Percentiles rank a stretch among this genome's conserved stretches.
These are phyloP conservation scores for Ophiostoma angusticollis DNA, from an alignment of 2,329 filamentous ascomycete species.

Conservation along the genomic window DNA sequence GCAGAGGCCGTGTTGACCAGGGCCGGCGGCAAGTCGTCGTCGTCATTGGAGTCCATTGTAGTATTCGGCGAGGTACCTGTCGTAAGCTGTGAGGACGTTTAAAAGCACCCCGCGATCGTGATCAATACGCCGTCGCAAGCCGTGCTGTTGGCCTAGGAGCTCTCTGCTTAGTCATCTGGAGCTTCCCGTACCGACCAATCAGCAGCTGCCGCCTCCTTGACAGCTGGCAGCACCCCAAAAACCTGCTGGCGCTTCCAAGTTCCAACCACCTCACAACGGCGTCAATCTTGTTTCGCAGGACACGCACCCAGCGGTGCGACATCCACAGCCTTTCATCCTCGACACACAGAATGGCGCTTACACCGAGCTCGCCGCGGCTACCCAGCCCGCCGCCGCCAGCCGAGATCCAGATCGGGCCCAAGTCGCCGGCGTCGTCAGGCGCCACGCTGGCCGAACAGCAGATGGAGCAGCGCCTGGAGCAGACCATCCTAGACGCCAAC, in stretches of 20 bases:
- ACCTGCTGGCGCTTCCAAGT: too few relatives aligned
- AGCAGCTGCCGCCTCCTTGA: conserved; percentile 2
- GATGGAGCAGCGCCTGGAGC: conserved; percentile 47
- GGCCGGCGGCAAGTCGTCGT: conserved; percentile 51
- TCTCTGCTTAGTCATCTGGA: conserved; percentile 8
- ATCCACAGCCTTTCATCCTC: too few relatives aligned
- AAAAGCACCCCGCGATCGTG: too few relatives aligned
- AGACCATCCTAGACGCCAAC: conserved; percentile 55
- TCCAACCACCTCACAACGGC: too few relatives aligned
- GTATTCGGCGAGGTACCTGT: too few relatives aligned
- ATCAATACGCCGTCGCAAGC: too few relatives aligned
- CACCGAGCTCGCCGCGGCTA: conserved; percentile 76
- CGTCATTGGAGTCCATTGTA: conserved; percentile 50
- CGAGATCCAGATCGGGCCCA: conserved; percentile 70
- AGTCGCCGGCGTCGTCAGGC: conserved; percentile 15
- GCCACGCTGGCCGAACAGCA: conserved; percentile 35
- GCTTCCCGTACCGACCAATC: conserved; percentile 4
- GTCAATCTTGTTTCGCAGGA: too few relatives aligned
- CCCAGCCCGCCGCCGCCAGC: conserved; percentile 90
- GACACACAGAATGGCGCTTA: conserved; percentile 44
- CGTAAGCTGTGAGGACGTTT: too few relatives aligned
- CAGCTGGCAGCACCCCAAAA: conserved; percentile 1
- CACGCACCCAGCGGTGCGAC: too few relatives aligned
- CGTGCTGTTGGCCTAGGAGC: background rate
- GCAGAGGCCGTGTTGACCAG: conserved; percentile 38